Base-by-base conservation (phyloP, 805 yeast species). In the Candida pseudofarinosa region DNA sequence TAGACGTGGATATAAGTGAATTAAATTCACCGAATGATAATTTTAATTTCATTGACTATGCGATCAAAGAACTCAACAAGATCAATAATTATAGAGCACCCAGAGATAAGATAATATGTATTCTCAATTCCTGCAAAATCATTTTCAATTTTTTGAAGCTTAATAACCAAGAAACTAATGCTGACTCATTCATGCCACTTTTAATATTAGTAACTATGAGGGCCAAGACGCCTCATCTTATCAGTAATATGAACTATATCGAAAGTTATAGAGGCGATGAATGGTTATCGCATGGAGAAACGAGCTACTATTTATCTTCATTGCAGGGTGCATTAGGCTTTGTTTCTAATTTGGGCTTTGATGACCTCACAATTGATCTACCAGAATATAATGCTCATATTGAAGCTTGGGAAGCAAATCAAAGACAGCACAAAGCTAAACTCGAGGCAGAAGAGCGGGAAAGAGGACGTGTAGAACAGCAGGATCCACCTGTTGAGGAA, bases 181-280 rank as follows among this genome's bases (percentile, higher is more conserved):
- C 99, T 0, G 99, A 93, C 63, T 80, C 86, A 32, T 93, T 93
- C 62, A 76, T 93, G n/a, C 99, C 99, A 0, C 60, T 91, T 34
- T 67, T 93, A 40, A 88, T 93, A 19, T 83, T 81, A 51, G 85
- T 91, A 8, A 76, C 90, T 1, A 60, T 91, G 37, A 82, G 81
- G 52, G 80, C 91, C 1, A 78, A 79, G 43, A 80, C 88, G 1
- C 67, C 66, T 33, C 65, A 80, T 50, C 63, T 93, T n/a, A 74
- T 79, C 13, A 86, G 96, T 7, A 91, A 91, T 57, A 63, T 90
- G 46, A 79, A 77, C 46, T 93, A 88, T 61, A 88, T 93, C 50
- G 96, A 89, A 59, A 71, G 93, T 40, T 93, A 85, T 60, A 68
- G 98, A 50, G 81, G 79, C 42, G 81, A 79, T 4, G 86, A 80